A percentile compares a stretch with the other conserved stretches of the same genome.
Evolutionary conservation across 1,284 basidiomycete species (phyloP).

Genomic region (Pseudozyma tsukubaensis): DNA sequence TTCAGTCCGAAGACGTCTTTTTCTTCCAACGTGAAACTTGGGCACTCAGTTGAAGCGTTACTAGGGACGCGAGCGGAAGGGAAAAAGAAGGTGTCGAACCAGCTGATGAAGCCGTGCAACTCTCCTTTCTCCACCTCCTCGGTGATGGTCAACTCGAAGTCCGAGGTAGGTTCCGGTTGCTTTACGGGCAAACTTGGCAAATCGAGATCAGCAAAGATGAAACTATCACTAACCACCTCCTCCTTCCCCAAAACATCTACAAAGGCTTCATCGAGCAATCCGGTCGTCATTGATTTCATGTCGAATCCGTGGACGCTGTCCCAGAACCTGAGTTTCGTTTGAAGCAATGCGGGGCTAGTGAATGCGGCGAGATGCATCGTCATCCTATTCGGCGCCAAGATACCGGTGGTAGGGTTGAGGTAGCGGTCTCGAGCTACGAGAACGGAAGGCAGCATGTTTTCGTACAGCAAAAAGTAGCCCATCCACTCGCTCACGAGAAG

Average conservation of each 20-base stretch:
- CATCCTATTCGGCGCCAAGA: constrained; percentile 93
- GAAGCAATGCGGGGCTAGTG: constrained; percentile 79
- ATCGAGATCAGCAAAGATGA: constrained; percentile 61
- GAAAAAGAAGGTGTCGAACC: constrained; percentile 69
- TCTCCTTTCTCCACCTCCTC: constrained; percentile 2
- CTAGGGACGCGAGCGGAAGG: constrained; percentile 18
- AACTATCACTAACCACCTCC: constrained; percentile 49
- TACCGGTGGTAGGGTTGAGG: constrained; percentile 75
- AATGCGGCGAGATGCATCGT: constrained; percentile 85
- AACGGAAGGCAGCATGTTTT: constrained; percentile 97
- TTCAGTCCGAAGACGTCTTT: constrained; percentile 77
- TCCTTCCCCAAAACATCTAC: constrained; percentile 55
- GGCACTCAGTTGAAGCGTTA: constrained; percentile 27
- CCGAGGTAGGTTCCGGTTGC: constrained; percentile 67
- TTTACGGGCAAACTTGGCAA: constrained; percentile 42
- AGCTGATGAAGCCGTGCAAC: constrained; percentile 62
- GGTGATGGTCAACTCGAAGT: constrained; percentile 43
- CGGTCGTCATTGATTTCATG: constrained; percentile 63
- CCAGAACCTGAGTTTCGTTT: constrained; percentile 90
- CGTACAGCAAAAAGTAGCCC: constrained; percentile 78
- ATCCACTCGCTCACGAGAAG: constrained; percentile 98
- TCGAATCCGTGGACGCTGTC: constrained; percentile 82
- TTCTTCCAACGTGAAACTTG: constrained; percentile 18
- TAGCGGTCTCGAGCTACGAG: constrained; percentile 86
- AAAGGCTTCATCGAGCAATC: constrained; percentile 62